Base-by-base conservation (phyloP, 306 rosid species). In the Psophocarpus tetragonolobus region DNA sequence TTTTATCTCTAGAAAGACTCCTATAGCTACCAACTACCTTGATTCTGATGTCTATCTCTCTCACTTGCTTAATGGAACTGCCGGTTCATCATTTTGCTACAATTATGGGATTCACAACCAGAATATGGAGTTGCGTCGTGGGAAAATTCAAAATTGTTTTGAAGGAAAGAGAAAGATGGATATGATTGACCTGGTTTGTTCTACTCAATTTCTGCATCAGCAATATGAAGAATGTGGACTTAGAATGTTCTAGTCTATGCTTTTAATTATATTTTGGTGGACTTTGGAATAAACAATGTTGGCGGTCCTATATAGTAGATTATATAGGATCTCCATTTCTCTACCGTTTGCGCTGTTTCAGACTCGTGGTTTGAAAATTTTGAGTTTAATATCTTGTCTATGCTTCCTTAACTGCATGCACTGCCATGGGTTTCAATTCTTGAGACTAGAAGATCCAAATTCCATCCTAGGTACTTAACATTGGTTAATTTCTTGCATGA, bases 171-270 rank as follows among this genome's bases (percentile, higher is more conserved):
- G 48, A 38, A 93, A 92, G 80, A 86, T 90, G 87, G 96, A 89
- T 83, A 80, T 89, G 88, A 58, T 87, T 5, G 97, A 92, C 84
- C 78, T 92, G 82, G 81, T 88, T 77, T 67, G 12, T 41, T 67
- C 35, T n/a, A 21, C 30, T 20, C 30, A 65, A 32, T 18, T 36
- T 38, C 5, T 64, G 48, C 48, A 35, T 9, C 23, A 64, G 47
- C 41, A 7, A 27, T n/a, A n/a, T n/a, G 6, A 26, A 0, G 2
- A 29, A 30, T 60, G 6, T n/a, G 41, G 7, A 9, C 27, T 62
- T 33, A 27, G 38, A 5, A 13, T 61, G 24, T n/a, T 30, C 30
- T 30, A 30, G 6, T 63, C 9, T 32, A 27, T 58, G 66, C 21
- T 6, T 60, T 60, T 60, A 5, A 29, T 29, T 15, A 26, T 12